phyloP scores from a whole-genome alignment of 805 yeast species.

The Danielia oregonensis region DNA sequence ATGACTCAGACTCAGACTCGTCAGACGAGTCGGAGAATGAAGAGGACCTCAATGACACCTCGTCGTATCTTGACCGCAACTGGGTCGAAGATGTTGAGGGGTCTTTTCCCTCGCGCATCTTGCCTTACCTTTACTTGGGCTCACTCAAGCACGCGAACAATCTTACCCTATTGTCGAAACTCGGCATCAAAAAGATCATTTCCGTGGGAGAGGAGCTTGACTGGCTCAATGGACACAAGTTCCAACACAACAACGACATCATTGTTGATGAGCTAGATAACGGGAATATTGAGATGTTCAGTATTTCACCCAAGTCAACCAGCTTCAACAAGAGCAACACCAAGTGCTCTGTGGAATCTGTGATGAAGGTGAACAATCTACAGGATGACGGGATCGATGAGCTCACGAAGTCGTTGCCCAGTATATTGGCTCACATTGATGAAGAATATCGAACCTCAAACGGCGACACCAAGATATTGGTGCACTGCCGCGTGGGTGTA shows the following conservation, averaged over 20 bases:
- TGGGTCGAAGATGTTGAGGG: slow-evolving; percentile 52
- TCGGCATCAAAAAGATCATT: slow-evolving; percentile 72
- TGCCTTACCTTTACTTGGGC: slow-evolving; percentile 84
- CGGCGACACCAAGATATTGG: slow-evolving; percentile 39
- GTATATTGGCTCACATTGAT: slow-evolving; percentile 65
- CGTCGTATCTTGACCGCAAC: slow-evolving; percentile 8
- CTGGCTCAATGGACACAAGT: slow-evolving; percentile 50
- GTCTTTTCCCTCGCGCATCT: slow-evolving; percentile 76
- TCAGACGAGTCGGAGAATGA: slow-evolving; percentile 12
- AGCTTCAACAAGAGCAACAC: slow-evolving; percentile 2
- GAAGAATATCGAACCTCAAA: slow-evolving; percentile 15
- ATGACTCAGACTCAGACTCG: slow-evolving; percentile 19
- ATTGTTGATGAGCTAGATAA: slow-evolving; percentile 19
- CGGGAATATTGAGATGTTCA: slow-evolving; percentile 31
- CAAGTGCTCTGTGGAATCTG: slow-evolving; percentile 34
- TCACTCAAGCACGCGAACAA: slow-evolving; percentile 78
- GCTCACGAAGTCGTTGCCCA: slow-evolving; percentile 56
- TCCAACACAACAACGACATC: slow-evolving; percentile 23
- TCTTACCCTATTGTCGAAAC: slow-evolving; percentile 52
- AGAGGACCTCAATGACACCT: slow-evolving; percentile 2
- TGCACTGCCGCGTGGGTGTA: slow-evolving; percentile 95
- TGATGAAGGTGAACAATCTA: slow-evolving; percentile 65
- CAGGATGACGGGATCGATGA: slow-evolving; percentile 92
- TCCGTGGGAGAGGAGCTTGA: slow-evolving; percentile 79
- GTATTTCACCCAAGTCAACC: slow-evolving; percentile 20